Base-by-base conservation (phyloP, 1,139 yeast genomes). In the Kodamaea ohmeri region DNA sequence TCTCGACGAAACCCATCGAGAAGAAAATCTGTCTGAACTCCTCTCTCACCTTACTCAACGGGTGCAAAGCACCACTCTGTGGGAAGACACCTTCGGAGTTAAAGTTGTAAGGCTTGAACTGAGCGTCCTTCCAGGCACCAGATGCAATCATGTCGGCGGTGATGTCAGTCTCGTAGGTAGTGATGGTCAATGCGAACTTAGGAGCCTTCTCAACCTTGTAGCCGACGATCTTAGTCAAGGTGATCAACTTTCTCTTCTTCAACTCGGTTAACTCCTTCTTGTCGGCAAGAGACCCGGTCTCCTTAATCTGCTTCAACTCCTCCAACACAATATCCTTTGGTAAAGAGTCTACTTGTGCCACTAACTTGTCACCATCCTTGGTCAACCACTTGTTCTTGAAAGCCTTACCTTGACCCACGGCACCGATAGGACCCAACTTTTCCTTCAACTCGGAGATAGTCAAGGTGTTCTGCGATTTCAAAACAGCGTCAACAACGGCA, bases 21-120 rank as follows among this genome's bases (percentile, higher is more conserved):
- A 92, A 92, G 78, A 94, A 92, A 57, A 94, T 90, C 62, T 90
- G 96, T 71, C 98, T 79, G 67, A 92, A 94, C 65, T 94, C 98
- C 65, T 90, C 97, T 56, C 97, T 80, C 42, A 92, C 97, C 67
- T 92, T 92, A 71, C 81, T 88, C 56, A 92, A 75, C 25, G 99
- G 99, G 65, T 92, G 99, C 55, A 92, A 75, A 32, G 98, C 95
- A 58, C 99, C 99, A 18, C 95, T 78, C 34, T 69, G 71, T 37
- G 97, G 94, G 49, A 73, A 71, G 35, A 87, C 78, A 58, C 99
- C 98, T 69, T 92, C 96, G 36, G 97, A 88, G 56, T 88, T 78
- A 73, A 94, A 92, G 68, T 92, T 92, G 69, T 92, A 94, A 28
- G 96, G 92, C 69, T 94, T 92, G 77, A 94, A 92, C 51, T 83